These are phyloP conservation scores for Dichotomocladium elegans DNA, from an alignment of 371 early-diverging fungal species.

Conservation along the genomic window DNA sequence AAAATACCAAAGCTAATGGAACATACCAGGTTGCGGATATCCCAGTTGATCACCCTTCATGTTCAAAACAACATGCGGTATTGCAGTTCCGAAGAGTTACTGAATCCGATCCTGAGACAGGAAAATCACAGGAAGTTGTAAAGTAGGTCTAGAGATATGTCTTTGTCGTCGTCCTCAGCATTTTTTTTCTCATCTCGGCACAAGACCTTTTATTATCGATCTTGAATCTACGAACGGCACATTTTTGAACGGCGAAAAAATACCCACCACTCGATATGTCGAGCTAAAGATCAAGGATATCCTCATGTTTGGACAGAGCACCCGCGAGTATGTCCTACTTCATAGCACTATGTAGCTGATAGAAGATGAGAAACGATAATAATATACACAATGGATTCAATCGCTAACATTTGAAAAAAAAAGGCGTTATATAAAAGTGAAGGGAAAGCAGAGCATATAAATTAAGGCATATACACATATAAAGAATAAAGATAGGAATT, in stretches of 20 bases:
- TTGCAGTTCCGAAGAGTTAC: conserved; percentile 74
- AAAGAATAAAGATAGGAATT: not conserved
- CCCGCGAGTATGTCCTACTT: conserved; percentile 89
- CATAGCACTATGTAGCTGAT: conserved; percentile 41
- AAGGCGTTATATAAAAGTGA: not conserved
- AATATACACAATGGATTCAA: conserved; percentile 28
- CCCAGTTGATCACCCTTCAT: conserved; percentile 85
- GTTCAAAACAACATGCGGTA: conserved; percentile 89
- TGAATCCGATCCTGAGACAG: conserved; percentile 29
- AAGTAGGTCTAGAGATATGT: conserved; percentile 36
- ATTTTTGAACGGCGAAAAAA: conserved; percentile 73
- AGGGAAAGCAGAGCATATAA: not conserved
- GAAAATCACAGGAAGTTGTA: conserved; percentile 32
- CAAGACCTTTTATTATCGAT: conserved; percentile 93
- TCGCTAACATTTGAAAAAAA: conserved; percentile 23
- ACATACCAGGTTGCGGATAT: conserved; percentile 84
- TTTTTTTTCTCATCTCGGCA: too few species aligned
- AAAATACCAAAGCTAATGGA: too few species aligned
- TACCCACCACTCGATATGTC: conserved; percentile 75
- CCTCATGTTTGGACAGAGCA: conserved; percentile 84
- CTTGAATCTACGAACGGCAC: conserved; percentile 91
- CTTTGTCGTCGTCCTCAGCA: too few species aligned
- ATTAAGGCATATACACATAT: not conserved
- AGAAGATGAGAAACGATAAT: conserved; percentile 43
- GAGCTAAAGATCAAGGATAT: conserved; percentile 82